Base-by-base conservation (phyloP, 2,329 filamentous ascomycete species). In the Phaeophleospora eucalypticola region DNA sequence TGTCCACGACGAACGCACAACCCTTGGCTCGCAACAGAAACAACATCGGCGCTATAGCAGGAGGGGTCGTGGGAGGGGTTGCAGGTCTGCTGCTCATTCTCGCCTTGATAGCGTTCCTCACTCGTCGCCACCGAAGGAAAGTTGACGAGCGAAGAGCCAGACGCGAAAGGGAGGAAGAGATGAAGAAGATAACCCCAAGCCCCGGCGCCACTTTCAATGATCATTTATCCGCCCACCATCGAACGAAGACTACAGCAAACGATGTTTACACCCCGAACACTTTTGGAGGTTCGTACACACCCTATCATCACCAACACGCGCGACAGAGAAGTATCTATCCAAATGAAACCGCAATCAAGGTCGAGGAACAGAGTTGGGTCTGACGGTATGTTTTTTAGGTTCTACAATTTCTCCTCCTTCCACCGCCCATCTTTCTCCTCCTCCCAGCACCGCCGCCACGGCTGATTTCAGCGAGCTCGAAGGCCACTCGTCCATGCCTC, bases 21-120 rank as follows among this genome's bases (percentile, higher is more conserved):
- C 16, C 21, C 15, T 36, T 32, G 36, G 19, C 15, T 19, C 18
- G 15, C 16, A 19, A 19, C 17, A 10, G 36, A 17, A 37, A 16
- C 8, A 37, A 66, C 21, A 54, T 64, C 3, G 66, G 60, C 10
- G 63, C 66, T 14, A 71, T 73, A 21, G 66, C 65, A 32, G 70
- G 70, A 33, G 68, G 68, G 15, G 63, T 63, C 7, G 60, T 69
- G 3, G 69, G 70, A 39, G 68, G 69, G 4, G 53, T 68, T 2
- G 61, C 57, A 2, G 63, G 40, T 14, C 48, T 71, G 14, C 59
- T 65, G 27, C 43, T 57, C 16, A 7, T 52, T 7, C 19, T 52
- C 17, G 15, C 20, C 12, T 53, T 69, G 1, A 53, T 68, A 21
- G 50, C 65, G 14, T 65, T 65, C 48, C 68, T 67, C 45, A 53